Evolutionary conservation across 202 grass and related monocot species (phyloP), one percentile per base, ranked within the genome.

Genomic region (Digitaria exilis): DNA sequence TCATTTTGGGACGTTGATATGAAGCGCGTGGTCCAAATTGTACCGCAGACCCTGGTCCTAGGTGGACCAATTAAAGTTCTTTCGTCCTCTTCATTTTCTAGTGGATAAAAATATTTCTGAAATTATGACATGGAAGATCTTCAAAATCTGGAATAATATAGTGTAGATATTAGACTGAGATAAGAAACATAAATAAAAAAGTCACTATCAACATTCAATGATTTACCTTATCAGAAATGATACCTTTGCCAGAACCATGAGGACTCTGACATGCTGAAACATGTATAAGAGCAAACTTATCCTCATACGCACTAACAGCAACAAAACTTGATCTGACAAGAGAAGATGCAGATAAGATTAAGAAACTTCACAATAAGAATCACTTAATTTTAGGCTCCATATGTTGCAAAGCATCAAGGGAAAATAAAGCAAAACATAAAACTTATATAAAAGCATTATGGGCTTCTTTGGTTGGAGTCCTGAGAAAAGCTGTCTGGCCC

Each of bases 11-110:
- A 75, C 55, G 85, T 76, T 50, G 89, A 87, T 90, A 98, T 92
- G 86, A 98, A 98, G 91, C 96, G 88, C 93, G 96, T 92, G 66
- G 87, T 90, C 96, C 96, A 98, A 86, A 98, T 94, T 68, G 96
- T 98, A 65, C 96, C 96, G 26, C 28, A 25, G 26, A 90, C 68
- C 75, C 49, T 81, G 45, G 72, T 71, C 73, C 78, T 87, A 84
- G 81, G 87, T 69, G 72, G 75, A 81, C 75, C 79, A 45, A 57
- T 89, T 58, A 65, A 44, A 65, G 60, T 83, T 80, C 76, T 87
- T 76, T 74, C 80, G 35, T 87, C 87, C 80, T 87, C 87, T 81
- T 91, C 85, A 84, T 76, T 89, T 94, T 98, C 92, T 90, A 91
- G 69, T 83, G 96, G 91, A 95, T 98, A 98, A 84, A 87, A 91